Base-by-base conservation (phyloP, 2,329 filamentous ascomycete genomes). In the Incumbomyces lentus region DNA sequence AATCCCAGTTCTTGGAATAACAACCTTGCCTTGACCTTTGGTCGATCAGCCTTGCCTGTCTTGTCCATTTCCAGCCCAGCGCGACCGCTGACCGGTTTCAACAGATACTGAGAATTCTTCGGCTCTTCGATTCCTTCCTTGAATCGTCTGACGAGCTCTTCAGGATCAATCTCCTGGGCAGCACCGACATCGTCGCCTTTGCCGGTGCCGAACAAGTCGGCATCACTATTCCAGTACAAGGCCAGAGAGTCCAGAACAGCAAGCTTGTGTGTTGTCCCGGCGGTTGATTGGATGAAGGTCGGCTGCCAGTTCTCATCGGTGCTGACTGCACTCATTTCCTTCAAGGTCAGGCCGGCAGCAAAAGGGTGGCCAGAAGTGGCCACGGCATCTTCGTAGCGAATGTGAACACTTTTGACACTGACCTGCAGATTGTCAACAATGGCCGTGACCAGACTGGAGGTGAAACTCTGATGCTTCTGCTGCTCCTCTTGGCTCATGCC, bases 381-480 rank as follows among this genome's bases (percentile, higher is more conserved):
- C 58, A 98, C 87, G 12, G 90, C 89, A 67, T 99, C 92, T 67
- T 99, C 92, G 66, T 98, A 99, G 58, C 92, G 86, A 53, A 98
- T 79, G 64, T 99, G 92, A 50, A 99, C 95, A 63, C 96, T 98
- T 73, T 95, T 96, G 65, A 99, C 82, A 18, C 85, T 92, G 58
- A 98, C 86, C 65, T 99, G 92, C 34, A 99, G 74, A 60, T 99
- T 99, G 73, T 98, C 92, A 61, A 96, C 87, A 60, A 99, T 94
- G 58, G 95, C 95, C 32, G 90, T 95, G 40, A 90, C 82, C 56
- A 99, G 68, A 63, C 89, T 96, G 58, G 94, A 83, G 3, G 89
- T 95, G 61, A 99, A 98, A 65, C 87, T 95, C 71, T 98, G 90
- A 63, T 86, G 95, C 69, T 94, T 94, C 66, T 95, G 84, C 65